Evolutionary conservation across 2,329 filamentous ascomycete species (phyloP), one percentile per base, ranked within the genome.

Genomic region (Neopestalotiopsis sp.): DNA sequence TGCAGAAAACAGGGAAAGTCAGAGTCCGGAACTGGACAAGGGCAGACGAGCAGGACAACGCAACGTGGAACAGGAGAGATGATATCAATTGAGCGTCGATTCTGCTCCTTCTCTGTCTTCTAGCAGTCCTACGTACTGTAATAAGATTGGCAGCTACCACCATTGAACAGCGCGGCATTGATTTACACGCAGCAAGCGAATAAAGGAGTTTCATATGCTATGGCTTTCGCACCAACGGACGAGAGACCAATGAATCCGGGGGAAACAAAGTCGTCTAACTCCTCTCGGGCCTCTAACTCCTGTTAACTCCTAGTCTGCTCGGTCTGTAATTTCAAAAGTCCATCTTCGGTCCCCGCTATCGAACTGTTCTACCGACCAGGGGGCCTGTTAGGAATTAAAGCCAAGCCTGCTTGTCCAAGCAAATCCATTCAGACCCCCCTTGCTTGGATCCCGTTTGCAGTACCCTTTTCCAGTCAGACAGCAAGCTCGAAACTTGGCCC

Each of bases 141-240:
- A 53, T 53, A 53, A 53, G 45, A 53, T 53, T 53, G 45, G 45
- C 45, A 53, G 45, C 45, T 53, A 53, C 45, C 34, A 14, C n/a
- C 42, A 17, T 14, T 53, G 17, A 53, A 17, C 45, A 53, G 45
- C 42, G 42, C n/a, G 45, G 45, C 45, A 53, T 53, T 53, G 45
- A 53, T 53, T 53, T 53, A 53, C 45, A 53, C 17, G 45, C 45
- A 53, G 17, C 45, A 53, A 53, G 45, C 45, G 45, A 53, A 53
- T 53, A 53, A 53, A 53, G 45, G 45, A 53, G 45, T 53, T 53
- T 53, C 45, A 53, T n/a, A 17, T 53, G 45, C 45, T 53, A 53
- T 53, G 14, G 45, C 17, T 53, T 53, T 20, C n/a, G 45, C 45
- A 53, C 45, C 45, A 53, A 49, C 45, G 45, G n/a, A 53, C 45